Evolutionary conservation across 495 filamentous ascomycete genomes (phyloP), one percentile per base, ranked within the genome.

Genomic region (Penicillium diatomitis): DNA sequence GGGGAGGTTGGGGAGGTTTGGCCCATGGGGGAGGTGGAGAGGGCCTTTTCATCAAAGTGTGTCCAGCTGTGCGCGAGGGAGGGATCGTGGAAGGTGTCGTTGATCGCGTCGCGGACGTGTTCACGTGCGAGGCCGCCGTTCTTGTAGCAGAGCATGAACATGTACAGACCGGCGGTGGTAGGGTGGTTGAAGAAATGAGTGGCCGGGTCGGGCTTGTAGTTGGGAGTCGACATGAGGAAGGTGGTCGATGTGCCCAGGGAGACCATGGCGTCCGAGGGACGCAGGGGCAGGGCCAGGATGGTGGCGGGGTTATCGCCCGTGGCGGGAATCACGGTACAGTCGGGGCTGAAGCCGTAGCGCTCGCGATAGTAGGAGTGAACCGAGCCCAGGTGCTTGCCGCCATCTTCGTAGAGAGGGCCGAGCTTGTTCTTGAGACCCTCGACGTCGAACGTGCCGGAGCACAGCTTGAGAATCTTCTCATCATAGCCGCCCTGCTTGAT

Each of bases 111-210:
- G 32, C 91, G 84, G 48, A 96, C 77, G 42, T 86, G 79, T 62
- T 98, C 92, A 39, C 92, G 87, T 0, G 92, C 92, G 0, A 97
- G 78, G 1, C 87, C 88, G 50, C 92, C 92, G 70, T 98, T 98
- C 68, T 96, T 96, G 74, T 97, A 98, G 74, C 92, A 98, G 31
- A 98, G 84, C 92, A 98, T 98, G 68, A 98, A 98, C 90, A 98
- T 89, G 69, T 88, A 88, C 38, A 91, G 74, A 3, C 84, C 84
- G 4, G 81, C 69, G 0, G 85, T 89, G 32, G 88, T 89, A 2
- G 87, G 87, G 66, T 92, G 86, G 68, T 91, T 88, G 74, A 95
- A 87, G 71, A 90, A 87, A 70, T 95, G 88, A 34, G 88, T 88
- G 11, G 84, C 79, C 1, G 88, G 86, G 57, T 95, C 86, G 2